A percentile compares a stretch with the other conserved stretches of the same genome.
These are phyloP conservation scores for Lecanoromycetidae sp. DNA, from an alignment of 2,329 filamentous ascomycete species.

Conservation along the genomic window DNA sequence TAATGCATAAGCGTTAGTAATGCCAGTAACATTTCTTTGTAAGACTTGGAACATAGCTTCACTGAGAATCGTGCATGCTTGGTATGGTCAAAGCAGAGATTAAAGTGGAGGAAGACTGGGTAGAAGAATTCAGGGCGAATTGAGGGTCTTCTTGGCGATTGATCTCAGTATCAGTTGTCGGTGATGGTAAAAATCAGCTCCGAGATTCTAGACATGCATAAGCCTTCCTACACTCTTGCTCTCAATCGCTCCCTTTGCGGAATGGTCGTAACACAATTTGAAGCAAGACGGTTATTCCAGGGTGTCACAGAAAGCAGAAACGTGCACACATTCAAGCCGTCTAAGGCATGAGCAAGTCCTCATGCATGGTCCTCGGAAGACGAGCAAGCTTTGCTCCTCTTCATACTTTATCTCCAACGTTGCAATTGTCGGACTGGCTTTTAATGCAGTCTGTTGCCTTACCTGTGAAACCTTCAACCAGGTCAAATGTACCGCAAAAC, in stretches of 20 bases:
- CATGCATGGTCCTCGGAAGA: neutral
- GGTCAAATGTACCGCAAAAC: neutral
- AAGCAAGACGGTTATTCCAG: neutral
- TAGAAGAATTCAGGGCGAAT: no score
- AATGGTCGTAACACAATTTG: neutral
- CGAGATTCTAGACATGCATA: no score
- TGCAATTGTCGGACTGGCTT: neutral
- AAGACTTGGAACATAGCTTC: no score
- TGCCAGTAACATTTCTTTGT: no score
- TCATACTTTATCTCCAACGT: neutral
- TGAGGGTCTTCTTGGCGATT: no score
- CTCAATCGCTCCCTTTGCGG: neutral
- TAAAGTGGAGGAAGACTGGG: no score
- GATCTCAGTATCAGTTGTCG: no score
- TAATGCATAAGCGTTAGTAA: no score
- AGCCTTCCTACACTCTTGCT: neutral
- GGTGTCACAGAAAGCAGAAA: neutral
- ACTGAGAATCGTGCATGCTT: no score
- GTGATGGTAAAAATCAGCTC: no score
- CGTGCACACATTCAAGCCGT: neutral
- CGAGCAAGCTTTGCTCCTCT: neutral
- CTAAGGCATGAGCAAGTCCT: neutral
- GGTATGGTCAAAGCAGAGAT: no score
- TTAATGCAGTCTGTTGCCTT: neutral
- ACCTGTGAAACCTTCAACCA: neutral